Evolutionary conservation across 202 grass and related monocot genomes (phyloP).

Genomic region (Alloteropsis angusta): DNA sequence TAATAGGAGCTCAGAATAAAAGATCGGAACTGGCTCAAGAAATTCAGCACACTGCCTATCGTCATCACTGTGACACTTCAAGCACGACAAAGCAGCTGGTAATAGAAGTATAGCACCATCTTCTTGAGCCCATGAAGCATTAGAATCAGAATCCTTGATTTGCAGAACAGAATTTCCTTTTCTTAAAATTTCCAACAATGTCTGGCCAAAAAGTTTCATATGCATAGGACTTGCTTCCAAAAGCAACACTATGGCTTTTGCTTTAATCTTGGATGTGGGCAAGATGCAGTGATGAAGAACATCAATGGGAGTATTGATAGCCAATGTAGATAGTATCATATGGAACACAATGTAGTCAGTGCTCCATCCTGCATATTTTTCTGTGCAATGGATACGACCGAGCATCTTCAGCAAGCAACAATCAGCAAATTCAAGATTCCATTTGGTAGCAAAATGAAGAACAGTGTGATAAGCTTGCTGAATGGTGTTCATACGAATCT

Average conservation of each 20-base stretch:
- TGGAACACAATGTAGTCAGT: constrained; percentile 44
- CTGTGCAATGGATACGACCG: constrained; percentile 30
- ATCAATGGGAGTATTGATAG: constrained; percentile 46
- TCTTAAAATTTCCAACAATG: constrained; percentile 48
- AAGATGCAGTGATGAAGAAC: constrained; percentile 62
- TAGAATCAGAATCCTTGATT: constrained; percentile 22
- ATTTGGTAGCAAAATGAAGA: constrained; percentile 51
- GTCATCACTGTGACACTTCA: constrained; percentile 34
- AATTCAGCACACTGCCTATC: constrained; percentile 35
- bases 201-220: constrained; percentile 58
- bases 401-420: constrained; percentile 58
- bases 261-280: constrained; percentile 57
- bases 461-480: constrained; percentile 55
- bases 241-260: constrained; percentile 51
- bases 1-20: constrained; percentile 59
- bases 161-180: constrained; percentile 35
- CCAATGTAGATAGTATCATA: constrained; percentile 58
- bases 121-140: constrained; percentile 34
- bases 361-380: constrained; percentile 34
- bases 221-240: constrained; percentile 65
- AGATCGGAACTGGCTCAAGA: constrained; percentile 33
- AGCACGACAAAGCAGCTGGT: constrained; percentile 69
- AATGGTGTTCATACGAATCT: constrained; percentile 34
- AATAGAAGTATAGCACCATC: constrained; percentile 65
- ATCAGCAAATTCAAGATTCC: constrained; percentile 75